Percentiles rank a stretch among this genome's conserved stretches.
These are phyloP conservation scores for Paratinospora sagittata DNA, from an alignment of 164 flowering plant species.

Conservation along the genomic window DNA sequence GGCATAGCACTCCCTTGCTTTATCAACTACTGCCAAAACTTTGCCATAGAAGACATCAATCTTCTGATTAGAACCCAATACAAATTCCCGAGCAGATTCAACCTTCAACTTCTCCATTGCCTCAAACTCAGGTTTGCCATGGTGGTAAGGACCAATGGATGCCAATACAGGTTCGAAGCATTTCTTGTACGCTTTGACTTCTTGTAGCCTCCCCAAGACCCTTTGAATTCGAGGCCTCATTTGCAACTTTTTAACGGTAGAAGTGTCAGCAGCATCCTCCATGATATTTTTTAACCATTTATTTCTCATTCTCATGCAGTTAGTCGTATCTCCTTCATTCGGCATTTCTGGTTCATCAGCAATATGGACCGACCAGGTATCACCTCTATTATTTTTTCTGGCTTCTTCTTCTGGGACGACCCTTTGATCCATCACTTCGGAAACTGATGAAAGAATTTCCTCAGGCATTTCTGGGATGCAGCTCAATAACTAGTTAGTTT, in stretches of 20 bases:
- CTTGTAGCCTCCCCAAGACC: neutral
- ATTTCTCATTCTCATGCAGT: neutral
- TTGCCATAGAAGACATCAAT: neutral
- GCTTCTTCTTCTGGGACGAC: neutral
- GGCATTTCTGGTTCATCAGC: no score
- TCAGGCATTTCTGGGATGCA: neutral
- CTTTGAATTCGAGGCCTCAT: neutral
- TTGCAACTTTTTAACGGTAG: neutral
- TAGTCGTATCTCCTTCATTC: neutral
- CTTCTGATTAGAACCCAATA: neutral
- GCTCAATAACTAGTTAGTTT: neutral
- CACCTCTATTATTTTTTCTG: neutral
- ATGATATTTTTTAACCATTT: neutral
- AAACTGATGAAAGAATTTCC: neutral
- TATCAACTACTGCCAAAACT: neutral
- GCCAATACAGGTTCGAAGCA: constrained; percentile 20
- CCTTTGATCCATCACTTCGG: neutral
- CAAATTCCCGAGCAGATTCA: neutral
- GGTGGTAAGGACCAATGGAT: constrained; percentile 31
- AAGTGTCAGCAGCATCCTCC: neutral
- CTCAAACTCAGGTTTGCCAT: constrained; percentile 9
- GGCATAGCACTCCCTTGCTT: constrained; percentile 11
- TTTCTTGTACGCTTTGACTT: neutral
- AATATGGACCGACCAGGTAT: neutral
- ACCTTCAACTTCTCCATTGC: constrained; percentile 13